Percentiles rank a stretch among this genome's conserved stretches.
phyloP scores from a whole-genome alignment of 345 rosid genomes.

The Mangifera indica region DNA sequence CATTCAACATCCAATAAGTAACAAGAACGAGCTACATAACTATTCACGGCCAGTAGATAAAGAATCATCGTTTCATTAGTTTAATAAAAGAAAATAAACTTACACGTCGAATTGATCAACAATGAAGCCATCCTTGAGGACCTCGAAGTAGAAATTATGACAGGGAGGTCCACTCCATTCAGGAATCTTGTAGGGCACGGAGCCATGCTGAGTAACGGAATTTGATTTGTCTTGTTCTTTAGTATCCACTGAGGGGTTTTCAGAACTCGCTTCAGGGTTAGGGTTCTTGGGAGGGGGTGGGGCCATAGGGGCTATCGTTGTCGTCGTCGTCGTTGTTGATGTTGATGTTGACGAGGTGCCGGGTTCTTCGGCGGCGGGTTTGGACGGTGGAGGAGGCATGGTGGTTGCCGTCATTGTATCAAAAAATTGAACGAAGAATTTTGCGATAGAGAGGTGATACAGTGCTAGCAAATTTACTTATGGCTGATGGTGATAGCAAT shows the following conservation, averaged over 20 bases:
- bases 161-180: constrained; percentile 84
- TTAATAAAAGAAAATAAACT: constrained; percentile 7
- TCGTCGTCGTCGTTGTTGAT: not conserved
- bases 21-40: not conserved
- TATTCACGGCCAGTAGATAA: not conserved
- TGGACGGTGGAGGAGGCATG: constrained; percentile 10
- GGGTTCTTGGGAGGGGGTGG: constrained; percentile 59
- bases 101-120: constrained; percentile 61
- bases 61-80: too few species aligned
- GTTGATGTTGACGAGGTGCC: constrained; percentile 10
- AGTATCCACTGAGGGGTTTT: constrained; percentile 10
- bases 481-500: not conserved
- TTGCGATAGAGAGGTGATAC: not conserved
- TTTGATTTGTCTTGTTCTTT: constrained; percentile 4
- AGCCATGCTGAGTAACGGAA: constrained; percentile 24
- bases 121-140: constrained; percentile 84
- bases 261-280: constrained; percentile 10
- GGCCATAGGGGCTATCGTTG: constrained; percentile 43
- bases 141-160: constrained; percentile 64
- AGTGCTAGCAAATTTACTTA: not conserved
- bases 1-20: too few species aligned
- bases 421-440: not conserved
- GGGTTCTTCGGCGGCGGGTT: constrained; percentile 12
- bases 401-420: constrained; percentile 6
- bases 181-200: constrained; percentile 80